Percentiles rank a stretch among this genome's conserved stretches.
These are phyloP conservation scores for Balakata baccata DNA, from an alignment of 345 rosid species.

Conservation along the genomic window DNA sequence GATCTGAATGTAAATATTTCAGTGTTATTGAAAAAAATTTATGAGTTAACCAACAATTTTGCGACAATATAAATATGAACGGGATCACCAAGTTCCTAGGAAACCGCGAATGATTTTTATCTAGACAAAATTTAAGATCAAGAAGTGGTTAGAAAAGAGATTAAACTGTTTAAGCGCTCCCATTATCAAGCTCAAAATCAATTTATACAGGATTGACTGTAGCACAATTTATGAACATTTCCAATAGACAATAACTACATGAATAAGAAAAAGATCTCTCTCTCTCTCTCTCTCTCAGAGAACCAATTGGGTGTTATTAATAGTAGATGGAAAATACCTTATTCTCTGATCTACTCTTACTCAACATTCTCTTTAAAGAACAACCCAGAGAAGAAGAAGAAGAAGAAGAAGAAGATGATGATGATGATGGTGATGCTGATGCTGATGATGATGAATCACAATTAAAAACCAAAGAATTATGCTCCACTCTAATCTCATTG, in stretches of 20 bases:
- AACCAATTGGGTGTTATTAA: slow-evolving; percentile 7
- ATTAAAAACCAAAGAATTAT: not conserved
- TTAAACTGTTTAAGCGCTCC: no score
- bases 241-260: no score
- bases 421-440: slow-evolving; percentile 10
- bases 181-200: no score
- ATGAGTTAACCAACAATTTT: no score
- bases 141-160: no score
- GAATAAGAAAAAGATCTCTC: not conserved
- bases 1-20: no score
- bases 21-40: no score
- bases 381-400: slow-evolving; percentile 36
- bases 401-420: slow-evolving; percentile 13
- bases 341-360: slow-evolving; percentile 55
- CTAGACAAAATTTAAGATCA: no score
- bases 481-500: slow-evolving; percentile 16
- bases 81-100: no score
- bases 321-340: slow-evolving; percentile 40
- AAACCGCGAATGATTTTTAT: no score
- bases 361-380: slow-evolving; percentile 62
- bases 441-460: slow-evolving; percentile 11
- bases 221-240: not conserved
- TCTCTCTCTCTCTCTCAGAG: slow-evolving; percentile 18
- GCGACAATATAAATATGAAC: no score
- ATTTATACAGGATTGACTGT: not conserved